A percentile compares a stretch with the other conserved stretches of the same genome.
These are phyloP conservation scores for Salmacisia buchloeana DNA, from an alignment of 1,284 basidiomycete species.

Conservation along the genomic window DNA sequence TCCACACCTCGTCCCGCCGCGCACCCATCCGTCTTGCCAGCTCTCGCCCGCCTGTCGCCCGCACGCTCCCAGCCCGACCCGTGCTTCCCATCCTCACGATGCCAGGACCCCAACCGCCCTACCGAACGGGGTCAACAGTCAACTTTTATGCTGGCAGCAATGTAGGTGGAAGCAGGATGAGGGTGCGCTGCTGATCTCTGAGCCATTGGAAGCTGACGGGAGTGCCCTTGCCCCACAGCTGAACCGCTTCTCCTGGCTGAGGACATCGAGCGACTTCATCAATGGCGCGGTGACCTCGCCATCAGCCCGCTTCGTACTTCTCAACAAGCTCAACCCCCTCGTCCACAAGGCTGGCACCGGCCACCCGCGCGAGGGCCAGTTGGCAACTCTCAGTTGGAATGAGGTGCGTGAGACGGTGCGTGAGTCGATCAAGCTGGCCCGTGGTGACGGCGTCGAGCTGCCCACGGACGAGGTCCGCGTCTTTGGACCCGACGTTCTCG, in stretches of 20 bases:
- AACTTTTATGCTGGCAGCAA: conserved; percentile 40
- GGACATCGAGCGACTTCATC: conserved; percentile 46
- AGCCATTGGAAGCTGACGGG: no score
- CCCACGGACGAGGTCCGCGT: conserved; percentile 13
- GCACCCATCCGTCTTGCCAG: neutral
- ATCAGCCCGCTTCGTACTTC: conserved; percentile 43
- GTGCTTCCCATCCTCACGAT: neutral
- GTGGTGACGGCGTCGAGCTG: conserved; percentile 8
- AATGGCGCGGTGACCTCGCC: conserved; percentile 41
- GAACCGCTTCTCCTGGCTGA: conserved; percentile 47
- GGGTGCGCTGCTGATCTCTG: no score
- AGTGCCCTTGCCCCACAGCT: no score
- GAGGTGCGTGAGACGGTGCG: conserved; percentile 37
- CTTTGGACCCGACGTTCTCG: conserved; percentile 38
- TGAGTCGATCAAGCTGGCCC: conserved; percentile 21
- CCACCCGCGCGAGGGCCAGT: conserved; percentile 11
- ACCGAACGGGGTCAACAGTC: conserved; percentile 16
- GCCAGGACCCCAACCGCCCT: neutral
- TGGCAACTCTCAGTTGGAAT: conserved; percentile 44
- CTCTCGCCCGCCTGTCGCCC: neutral
- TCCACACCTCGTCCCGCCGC: no score
- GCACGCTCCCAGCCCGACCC: neutral
- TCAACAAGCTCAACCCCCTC: conserved; percentile 48
- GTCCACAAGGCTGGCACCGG: conserved; percentile 24
- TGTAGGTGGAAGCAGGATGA: no score